phyloP scores from a whole-genome alignment of 768 basidiomycete species.

The Suillus bovinus region DNA sequence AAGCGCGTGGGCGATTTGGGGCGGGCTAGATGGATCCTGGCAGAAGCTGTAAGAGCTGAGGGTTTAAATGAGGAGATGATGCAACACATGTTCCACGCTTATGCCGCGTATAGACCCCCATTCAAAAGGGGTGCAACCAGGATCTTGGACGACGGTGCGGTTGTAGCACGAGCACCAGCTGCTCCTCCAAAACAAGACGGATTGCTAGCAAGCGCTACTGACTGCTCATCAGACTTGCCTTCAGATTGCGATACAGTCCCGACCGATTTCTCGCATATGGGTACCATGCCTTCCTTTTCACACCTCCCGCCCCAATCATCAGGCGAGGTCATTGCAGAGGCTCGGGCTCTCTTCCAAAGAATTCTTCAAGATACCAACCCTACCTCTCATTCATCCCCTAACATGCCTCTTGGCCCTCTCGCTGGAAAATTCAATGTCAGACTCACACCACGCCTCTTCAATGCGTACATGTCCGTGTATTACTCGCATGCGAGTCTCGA shows the following conservation, averaged over 20 bases:
- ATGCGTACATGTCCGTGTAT: slow-evolving; percentile 80
- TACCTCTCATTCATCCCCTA: slow-evolving; percentile 4
- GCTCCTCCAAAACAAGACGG: neutral
- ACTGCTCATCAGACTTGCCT: slow-evolving; percentile 7
- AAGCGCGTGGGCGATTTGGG: slow-evolving; percentile 84
- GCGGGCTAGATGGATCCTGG: slow-evolving; percentile 86
- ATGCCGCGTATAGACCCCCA: slow-evolving; percentile 76
- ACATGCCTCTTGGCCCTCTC: slow-evolving; percentile 12
- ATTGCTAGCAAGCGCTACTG: slow-evolving; percentile 9
- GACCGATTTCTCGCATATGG: slow-evolving; percentile 6
- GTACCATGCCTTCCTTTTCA: slow-evolving; percentile 29
- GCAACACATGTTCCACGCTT: slow-evolving; percentile 85
- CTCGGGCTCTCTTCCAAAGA: slow-evolving; percentile 59
- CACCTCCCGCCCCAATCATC: slow-evolving; percentile 72
- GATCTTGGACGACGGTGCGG: slow-evolving; percentile 32
- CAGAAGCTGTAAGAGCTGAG: slow-evolving; percentile 57
- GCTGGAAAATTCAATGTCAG: slow-evolving; percentile 57
- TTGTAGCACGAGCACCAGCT: slow-evolving; percentile 5
- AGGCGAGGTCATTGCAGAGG: slow-evolving; percentile 73
- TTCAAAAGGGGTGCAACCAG: slow-evolving; percentile 55
- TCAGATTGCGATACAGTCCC: neutral
- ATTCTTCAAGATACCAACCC: slow-evolving; percentile 47
- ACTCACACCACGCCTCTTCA: slow-evolving; percentile 64
- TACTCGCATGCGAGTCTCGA: slow-evolving; percentile 60
- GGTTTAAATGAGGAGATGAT: slow-evolving; percentile 66